Evolutionary conservation across 106 monocot genomes (phyloP).

Genomic region (Dendrobium nobile): DNA sequence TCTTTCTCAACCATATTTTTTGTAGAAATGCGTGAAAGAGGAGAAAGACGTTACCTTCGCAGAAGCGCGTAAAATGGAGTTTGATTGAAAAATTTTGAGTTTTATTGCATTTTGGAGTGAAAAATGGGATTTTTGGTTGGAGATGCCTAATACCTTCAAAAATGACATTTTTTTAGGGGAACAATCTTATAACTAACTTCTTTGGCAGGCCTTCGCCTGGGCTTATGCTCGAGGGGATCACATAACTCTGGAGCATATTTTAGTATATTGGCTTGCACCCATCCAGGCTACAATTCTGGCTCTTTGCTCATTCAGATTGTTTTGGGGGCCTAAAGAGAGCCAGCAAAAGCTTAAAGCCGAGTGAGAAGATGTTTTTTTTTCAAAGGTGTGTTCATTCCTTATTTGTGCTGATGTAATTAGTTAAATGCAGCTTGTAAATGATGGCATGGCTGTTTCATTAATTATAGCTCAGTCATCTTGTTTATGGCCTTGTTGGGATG

Average conservation of each 20-base stretch:
- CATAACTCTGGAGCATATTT: conserved; percentile 50
- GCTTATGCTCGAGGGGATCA: conserved; percentile 76
- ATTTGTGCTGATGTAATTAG: neutral
- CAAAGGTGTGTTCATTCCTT: neutral
- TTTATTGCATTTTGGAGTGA: too few relatives aligned
- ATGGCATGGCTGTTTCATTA: neutral
- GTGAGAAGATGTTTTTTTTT: conserved; percentile 10
- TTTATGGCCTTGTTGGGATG: neutral
- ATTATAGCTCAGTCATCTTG: neutral
- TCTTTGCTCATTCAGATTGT: conserved; percentile 35
- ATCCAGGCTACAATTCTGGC: conserved; percentile 55
- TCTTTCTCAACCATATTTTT: too few relatives aligned
- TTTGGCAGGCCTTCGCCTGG: conserved; percentile 71
- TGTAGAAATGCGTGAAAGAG: too few relatives aligned
- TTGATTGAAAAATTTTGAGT: too few relatives aligned
- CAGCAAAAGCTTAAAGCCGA: conserved; percentile 31
- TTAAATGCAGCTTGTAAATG: neutral
- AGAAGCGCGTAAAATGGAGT: too few relatives aligned
- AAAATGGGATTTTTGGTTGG: too few relatives aligned
- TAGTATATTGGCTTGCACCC: conserved; percentile 77
- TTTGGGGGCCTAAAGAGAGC: conserved; percentile 27
- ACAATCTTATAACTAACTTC: neutral
- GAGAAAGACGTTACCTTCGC: too few relatives aligned
- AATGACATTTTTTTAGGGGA: too few relatives aligned
- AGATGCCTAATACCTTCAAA: too few relatives aligned